Evolutionary conservation across 139 green algal species (phyloP), one percentile per base, ranked within the genome.

Genomic region (Yamagishiella unicocca): DNA sequence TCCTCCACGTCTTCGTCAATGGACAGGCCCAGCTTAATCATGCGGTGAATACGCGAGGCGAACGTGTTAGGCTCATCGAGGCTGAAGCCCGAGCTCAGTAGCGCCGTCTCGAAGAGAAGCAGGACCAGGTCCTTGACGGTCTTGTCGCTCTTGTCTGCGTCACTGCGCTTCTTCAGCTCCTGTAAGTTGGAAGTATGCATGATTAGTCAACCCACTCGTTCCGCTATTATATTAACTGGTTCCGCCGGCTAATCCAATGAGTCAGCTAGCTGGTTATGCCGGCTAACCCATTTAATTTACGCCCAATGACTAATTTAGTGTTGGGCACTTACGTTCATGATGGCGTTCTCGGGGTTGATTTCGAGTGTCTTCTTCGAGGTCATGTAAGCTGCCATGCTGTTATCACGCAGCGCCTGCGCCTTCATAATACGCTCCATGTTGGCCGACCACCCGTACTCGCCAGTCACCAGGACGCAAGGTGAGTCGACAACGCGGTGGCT

Each of bases 381-480:
- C 98, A 99, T 99, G 97, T 99, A 99, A 31, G 91, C 91, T 38
- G 92, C 93, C 98, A 99, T 99, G 91, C 88, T 95, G 94, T 94
- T 97, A 92, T 99, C 98, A 29, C 98, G 93, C 85, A 99, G 93
- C 17, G 98, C 98, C 93, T 99, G 98, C 19, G 98, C 98, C 95
- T 99, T 99, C 98, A 99, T 99, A 94, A 99, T 99, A 79, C 98
- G 95, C 96, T 99, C 98, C 98, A 99, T 99, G 96, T 99, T 99
- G 72, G 98, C 98, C 54, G 80, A 95, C 98, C 98, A 99, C 83
- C 98, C 98, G 89, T 99, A 99, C 96, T 99, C 98, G 76, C 98
- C 98, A 27, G 98, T 99, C n/a, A 99, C 98, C 74, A 99, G 94
- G 78, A 98, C 96, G 94, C 98, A 99, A 14, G 98, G 98, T 27